phyloP scores from a whole-genome alignment of 2,329 filamentous ascomycete genomes.

The Parafenestella ontariensis region DNA sequence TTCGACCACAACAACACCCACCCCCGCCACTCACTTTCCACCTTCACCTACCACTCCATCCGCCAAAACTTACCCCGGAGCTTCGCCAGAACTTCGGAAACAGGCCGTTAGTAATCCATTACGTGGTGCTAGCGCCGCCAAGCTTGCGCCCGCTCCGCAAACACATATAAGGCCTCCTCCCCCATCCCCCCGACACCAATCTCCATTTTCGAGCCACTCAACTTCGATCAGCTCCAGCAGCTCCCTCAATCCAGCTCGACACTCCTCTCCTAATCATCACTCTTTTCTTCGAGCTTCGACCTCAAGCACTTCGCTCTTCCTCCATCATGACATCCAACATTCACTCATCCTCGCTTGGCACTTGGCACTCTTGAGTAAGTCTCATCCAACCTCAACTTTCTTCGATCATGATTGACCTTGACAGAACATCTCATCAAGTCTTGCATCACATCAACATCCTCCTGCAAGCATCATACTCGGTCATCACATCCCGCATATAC shows the following conservation, averaged over 20 bases:
- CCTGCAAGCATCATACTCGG: neutral
- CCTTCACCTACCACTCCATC: constrained; percentile 8
- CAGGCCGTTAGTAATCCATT: neutral
- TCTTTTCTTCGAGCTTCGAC: neutral
- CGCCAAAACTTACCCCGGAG: neutral
- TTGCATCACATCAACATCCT: neutral
- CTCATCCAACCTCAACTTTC: neutral
- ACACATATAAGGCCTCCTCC: neutral
- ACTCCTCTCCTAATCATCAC: neutral
- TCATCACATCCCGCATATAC: neutral
- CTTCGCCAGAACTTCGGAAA: neutral
- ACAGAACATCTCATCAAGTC: neutral
- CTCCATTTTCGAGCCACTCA: neutral
- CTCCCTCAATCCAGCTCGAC: neutral
- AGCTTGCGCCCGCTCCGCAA: neutral
- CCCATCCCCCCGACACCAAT: neutral
- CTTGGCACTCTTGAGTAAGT: constrained; percentile 8
- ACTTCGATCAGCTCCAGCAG: neutral
- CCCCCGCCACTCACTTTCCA: neutral
- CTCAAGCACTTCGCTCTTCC: constrained; percentile 5
- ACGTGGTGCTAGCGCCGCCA: constrained; percentile 2
- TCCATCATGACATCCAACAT: constrained; percentile 9
- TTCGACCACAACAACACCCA: neutral
- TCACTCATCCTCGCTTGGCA: constrained; percentile 12
- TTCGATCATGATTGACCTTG: neutral